A percentile compares a stretch with the other conserved stretches of the same genome.
Conservation (phyloP, 2,329 filamentous ascomycete genomes). For the Fusarium burgessii region DNA sequence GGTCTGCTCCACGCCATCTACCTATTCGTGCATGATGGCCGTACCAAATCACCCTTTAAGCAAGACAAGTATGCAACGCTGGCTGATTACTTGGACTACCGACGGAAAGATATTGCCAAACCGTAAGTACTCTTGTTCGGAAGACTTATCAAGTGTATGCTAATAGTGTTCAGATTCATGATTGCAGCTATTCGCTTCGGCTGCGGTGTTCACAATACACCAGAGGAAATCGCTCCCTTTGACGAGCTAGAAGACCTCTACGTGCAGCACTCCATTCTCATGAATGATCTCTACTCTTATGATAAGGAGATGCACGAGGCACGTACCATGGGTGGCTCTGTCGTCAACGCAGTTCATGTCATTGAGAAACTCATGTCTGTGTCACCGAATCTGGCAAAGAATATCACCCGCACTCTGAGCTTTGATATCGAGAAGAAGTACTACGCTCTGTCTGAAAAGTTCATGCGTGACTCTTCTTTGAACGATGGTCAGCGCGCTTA, state of each 20-base stretch:
- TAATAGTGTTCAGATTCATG: constrained; percentile 8
- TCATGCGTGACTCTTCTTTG: not conserved
- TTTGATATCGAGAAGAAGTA: constrained; percentile 29
- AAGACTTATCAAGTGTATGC: accelerated
- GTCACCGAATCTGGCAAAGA: constrained; percentile 6
- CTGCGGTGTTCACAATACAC: not conserved
- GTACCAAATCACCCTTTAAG: constrained; percentile 20
- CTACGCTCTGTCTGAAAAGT: constrained; percentile 11
- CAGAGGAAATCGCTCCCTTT: constrained; percentile 8
- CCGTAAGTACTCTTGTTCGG: not conserved
- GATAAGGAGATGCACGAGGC: constrained; percentile 26
- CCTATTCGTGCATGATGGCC: constrained; percentile 14
- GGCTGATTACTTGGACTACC: constrained; percentile 13
- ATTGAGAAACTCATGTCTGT: constrained; percentile 11
- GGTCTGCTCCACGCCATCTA: constrained; percentile 4
- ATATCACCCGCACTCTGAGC: not conserved
- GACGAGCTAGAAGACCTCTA: constrained; percentile 17
- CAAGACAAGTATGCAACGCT: constrained; percentile 15
- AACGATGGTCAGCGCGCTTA: constrained; percentile 6
- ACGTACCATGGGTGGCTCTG: not conserved
- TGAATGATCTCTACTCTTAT: constrained; percentile 28
- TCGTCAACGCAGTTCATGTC: constrained; percentile 20
- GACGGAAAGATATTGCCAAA: constrained; percentile 17
- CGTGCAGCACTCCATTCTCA: constrained; percentile 5
- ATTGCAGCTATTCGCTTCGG: constrained; percentile 25